A percentile compares a stretch with the other conserved stretches of the same genome.
Conservation (phyloP, 768 basidiomycete genomes). For the Boletus sp. region DNA sequence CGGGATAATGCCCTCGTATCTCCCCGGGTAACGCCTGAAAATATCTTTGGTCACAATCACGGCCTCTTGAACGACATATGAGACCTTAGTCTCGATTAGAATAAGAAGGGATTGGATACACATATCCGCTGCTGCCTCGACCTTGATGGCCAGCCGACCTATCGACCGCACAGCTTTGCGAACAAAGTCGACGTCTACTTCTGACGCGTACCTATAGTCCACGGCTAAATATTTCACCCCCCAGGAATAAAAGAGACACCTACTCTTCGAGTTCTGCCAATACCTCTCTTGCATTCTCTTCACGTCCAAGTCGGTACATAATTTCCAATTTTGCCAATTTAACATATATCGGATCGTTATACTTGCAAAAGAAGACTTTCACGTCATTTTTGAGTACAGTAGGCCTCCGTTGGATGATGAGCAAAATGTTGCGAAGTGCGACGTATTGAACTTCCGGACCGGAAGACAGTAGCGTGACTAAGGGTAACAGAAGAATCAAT, state of each 20-base stretch:
- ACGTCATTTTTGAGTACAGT: conserved; percentile 94
- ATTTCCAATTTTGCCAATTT: conserved; percentile 98
- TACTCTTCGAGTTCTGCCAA: conserved; percentile 94
- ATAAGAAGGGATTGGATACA: conserved; percentile 85
- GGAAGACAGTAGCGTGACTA: conserved; percentile 93
- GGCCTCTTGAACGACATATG: conserved; percentile 96
- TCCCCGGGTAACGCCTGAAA: conserved; percentile 94
- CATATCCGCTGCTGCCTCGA: conserved; percentile 79
- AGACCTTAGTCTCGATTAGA: conserved; percentile 89
- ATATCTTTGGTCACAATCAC: conserved; percentile 98
- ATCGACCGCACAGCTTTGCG: conserved; percentile 97
- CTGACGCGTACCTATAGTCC: conserved; percentile 82
- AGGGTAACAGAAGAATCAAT: not conserved
- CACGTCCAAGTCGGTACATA: conserved; percentile 95
- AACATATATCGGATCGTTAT: conserved; percentile 99
- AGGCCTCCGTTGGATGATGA: conserved; percentile 95
- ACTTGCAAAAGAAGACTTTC: conserved; percentile 99
- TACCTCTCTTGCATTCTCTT: conserved; percentile 90
- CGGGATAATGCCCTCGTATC: conserved; percentile 95
- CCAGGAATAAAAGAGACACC: conserved; percentile 18
- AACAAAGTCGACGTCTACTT: conserved; percentile 97
- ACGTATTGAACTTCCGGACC: conserved; percentile 99
- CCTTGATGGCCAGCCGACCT: conserved; percentile 97
- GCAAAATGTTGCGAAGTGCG: conserved; percentile 90
- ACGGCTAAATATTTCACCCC: not conserved